Percentiles rank a stretch among this genome's conserved stretches.
Evolutionary conservation across 768 basidiomycete genomes (phyloP).

Genomic region (Piloderma croceum): DNA sequence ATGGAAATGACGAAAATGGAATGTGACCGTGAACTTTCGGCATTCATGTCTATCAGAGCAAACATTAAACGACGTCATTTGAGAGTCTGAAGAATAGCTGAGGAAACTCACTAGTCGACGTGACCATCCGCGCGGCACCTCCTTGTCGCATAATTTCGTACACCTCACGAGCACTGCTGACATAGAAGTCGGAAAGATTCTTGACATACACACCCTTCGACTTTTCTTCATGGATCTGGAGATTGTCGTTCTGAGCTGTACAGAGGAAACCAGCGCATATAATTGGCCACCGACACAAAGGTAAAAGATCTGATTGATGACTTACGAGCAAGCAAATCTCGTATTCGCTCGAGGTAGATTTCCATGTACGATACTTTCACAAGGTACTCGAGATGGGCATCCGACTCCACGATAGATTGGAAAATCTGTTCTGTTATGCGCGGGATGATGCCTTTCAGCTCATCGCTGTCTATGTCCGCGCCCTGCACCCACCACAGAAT

Average conservation of each 20-base stretch:
- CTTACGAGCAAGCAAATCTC: constrained; percentile 88
- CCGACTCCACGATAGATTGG: constrained; percentile 93
- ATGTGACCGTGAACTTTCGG: constrained; percentile 97
- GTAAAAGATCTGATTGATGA: constrained; percentile 5
- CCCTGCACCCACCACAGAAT: constrained; percentile 49
- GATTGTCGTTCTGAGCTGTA: constrained; percentile 91
- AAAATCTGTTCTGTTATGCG: constrained; percentile 99
- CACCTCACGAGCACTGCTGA: constrained; percentile 90
- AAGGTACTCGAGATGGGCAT: constrained; percentile 92
- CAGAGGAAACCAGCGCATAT: constrained; percentile 19
- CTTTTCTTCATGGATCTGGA: constrained; percentile 98
- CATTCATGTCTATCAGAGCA: constrained; percentile 83
- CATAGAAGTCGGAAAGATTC: constrained; percentile 95
- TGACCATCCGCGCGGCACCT: constrained; percentile 83
- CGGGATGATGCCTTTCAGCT: constrained; percentile 93
- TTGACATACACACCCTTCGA: constrained; percentile 97
- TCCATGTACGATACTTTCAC: constrained; percentile 99
- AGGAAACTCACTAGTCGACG: constrained; percentile 79
- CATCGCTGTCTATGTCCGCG: constrained; percentile 92
- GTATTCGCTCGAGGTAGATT: constrained; percentile 94
- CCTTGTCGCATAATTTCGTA: constrained; percentile 99
- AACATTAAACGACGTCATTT: constrained; percentile 1
- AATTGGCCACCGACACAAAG: constrained; percentile 7
- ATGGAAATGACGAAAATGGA: constrained; percentile 99
- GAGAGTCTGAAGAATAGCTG: neutral